Percentiles rank a stretch among this genome's conserved stretches.
phyloP scores from a whole-genome alignment of 331 rosid genomes.

The Malus hybrid region DNA sequence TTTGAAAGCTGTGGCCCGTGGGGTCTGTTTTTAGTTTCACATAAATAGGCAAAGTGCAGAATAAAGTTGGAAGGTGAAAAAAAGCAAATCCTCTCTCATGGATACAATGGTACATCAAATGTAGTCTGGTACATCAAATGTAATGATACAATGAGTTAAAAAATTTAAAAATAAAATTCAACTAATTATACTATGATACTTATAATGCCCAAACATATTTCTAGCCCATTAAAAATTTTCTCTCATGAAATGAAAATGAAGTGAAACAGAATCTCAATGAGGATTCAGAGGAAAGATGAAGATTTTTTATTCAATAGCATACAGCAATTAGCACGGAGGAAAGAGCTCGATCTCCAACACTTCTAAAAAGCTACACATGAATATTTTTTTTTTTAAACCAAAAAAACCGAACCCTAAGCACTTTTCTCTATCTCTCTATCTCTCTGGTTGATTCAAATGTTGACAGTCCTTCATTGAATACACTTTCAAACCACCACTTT shows the following conservation, averaged over 20 bases:
- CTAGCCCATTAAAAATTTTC: too few relatives aligned
- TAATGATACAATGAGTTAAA: too few relatives aligned
- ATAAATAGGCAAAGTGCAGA: conserved; percentile 36
- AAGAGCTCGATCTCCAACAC: conserved; percentile 49
- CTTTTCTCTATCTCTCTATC: conserved; percentile 8
- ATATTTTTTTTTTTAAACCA: neutral
- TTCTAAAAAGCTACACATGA: conserved; percentile 19
- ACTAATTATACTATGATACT: too few relatives aligned
- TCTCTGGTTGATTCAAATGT: conserved; percentile 30
- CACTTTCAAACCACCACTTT: conserved; percentile 69
- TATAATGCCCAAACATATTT: too few relatives aligned
- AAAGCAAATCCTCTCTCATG: neutral
- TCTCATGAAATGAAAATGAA: neutral
- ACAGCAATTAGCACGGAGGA: conserved; percentile 29
- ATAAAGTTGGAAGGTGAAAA: conserved; percentile 21
- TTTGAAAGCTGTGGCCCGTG: neutral
- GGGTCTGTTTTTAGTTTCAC: neutral
- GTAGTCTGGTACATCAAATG: too few relatives aligned
- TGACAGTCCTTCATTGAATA: conserved; percentile 59
- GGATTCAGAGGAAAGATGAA: conserved; percentile 8
- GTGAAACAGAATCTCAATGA: conserved; percentile 17
- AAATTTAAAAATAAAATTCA: too few relatives aligned
- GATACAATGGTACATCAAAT: too few relatives aligned
- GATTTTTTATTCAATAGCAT: neutral
- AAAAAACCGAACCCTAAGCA: conserved; percentile 25